These are phyloP conservation scores for Symbiodinium pilosum DNA, from an alignment of 73 alveolate species.

Conservation along the genomic window DNA sequence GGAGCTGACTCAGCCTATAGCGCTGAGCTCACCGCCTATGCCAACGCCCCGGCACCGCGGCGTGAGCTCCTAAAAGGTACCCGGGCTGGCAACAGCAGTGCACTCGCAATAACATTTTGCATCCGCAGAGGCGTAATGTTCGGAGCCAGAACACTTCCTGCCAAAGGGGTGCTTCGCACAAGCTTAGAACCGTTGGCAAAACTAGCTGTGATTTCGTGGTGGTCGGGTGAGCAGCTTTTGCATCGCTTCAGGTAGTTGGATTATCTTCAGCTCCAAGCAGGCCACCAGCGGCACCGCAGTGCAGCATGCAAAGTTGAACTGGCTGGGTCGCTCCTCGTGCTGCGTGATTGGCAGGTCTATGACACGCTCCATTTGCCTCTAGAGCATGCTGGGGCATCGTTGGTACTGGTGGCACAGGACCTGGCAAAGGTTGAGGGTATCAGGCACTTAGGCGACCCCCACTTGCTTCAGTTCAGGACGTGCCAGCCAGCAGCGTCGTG, in stretches of 20 bases:
- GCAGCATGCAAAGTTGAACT: too few relatives aligned
- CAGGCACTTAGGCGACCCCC: too few relatives aligned
- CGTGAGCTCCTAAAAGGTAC: conserved; percentile 37
- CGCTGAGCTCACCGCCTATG: conserved; percentile 25
- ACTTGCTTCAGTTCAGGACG: conserved; percentile 23
- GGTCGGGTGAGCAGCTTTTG: too few relatives aligned
- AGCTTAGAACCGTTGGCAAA: too few relatives aligned
- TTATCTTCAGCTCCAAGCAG: conserved; percentile 66
- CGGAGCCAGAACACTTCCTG: too few relatives aligned
- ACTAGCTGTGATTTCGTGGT: too few relatives aligned
- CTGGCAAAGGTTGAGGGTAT: too few relatives aligned
- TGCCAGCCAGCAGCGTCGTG: conserved; percentile 9
- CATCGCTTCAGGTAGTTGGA: conserved; percentile 26
- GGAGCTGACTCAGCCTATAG: conserved; percentile 45
- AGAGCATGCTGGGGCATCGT: neutral
- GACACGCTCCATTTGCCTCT: neutral
- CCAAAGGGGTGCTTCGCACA: too few relatives aligned
- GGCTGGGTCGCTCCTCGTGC: too few relatives aligned
- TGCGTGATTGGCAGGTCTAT: neutral
- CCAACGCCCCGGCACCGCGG: neutral
- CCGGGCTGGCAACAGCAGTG: neutral
- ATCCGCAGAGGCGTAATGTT: too few relatives aligned
- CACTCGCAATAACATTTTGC: too few relatives aligned
- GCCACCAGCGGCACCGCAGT: neutral
- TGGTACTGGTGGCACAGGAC: neutral